phyloP scores from a whole-genome alignment of 805 yeast genomes.

The Priceomyces melissophilus region DNA sequence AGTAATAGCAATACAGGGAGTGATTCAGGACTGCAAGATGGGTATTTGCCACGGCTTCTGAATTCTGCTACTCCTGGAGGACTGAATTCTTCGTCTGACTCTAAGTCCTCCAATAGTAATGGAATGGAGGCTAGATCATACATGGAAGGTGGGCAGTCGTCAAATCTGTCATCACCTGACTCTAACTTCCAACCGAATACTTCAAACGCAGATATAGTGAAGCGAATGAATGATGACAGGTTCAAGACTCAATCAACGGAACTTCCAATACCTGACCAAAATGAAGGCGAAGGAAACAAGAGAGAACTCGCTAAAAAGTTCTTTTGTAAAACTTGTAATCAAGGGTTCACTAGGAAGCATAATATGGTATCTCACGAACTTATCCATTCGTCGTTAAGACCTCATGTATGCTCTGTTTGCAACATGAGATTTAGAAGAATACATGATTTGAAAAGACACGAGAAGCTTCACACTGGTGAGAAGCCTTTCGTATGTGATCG shows the following conservation, averaged over 20 bases:
- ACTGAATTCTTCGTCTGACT: neutral
- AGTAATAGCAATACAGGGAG: neutral
- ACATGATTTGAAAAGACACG: conserved; percentile 76
- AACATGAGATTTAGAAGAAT: conserved; percentile 61
- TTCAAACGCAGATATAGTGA: neutral
- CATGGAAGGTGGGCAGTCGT: neutral
- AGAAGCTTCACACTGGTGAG: conserved; percentile 72
- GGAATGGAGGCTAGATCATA: neutral
- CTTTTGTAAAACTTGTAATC: conserved; percentile 58
- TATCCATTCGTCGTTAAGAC: conserved; percentile 63
- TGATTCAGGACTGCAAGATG: conserved; percentile 1
- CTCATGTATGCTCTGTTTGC: conserved; percentile 62
- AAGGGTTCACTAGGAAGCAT: conserved; percentile 67
- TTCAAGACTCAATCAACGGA: neutral
- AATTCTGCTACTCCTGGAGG: neutral
- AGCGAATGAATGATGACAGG: neutral
- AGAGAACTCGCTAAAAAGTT: conserved; percentile 27
- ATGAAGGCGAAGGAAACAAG: neutral
- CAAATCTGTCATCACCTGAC: conserved; percentile 3
- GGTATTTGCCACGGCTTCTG: neutral
- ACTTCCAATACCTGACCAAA: neutral
- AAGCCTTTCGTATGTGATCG: conserved; percentile 60
- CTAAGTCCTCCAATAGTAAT: too few species aligned
- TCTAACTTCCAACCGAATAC: neutral
- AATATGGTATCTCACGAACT: conserved; percentile 69